These are phyloP conservation scores for Rhodotorula taiwanensis DNA, from an alignment of 768 basidiomycete genomes.

Conservation along the genomic window DNA sequence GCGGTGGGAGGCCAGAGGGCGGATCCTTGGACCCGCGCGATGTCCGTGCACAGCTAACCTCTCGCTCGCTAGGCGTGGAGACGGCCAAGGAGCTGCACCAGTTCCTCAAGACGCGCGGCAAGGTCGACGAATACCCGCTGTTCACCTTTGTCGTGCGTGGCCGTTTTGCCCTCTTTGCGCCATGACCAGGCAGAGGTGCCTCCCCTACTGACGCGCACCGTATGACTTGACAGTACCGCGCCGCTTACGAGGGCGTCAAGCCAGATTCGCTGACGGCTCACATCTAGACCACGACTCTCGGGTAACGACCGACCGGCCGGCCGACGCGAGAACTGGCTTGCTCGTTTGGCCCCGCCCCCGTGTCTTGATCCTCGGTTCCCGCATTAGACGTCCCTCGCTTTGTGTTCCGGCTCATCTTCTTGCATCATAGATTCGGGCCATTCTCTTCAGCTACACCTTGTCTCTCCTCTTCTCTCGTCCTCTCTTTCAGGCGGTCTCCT, in stretches of 20 bases:
- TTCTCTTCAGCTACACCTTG: neutral
- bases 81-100: constrained; percentile 48
- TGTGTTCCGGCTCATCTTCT: neutral
- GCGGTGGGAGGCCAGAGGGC: too few relatives aligned
- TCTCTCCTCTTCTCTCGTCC: neutral
- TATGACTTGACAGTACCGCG: constrained; percentile 32
- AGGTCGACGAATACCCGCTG: constrained; percentile 48
- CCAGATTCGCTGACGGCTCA: constrained; percentile 29
- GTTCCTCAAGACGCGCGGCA: constrained; percentile 47
- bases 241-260: constrained; percentile 38
- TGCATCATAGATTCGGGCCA: neutral
- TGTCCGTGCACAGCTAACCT: too few relatives aligned
- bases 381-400: neutral
- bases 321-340: too few relatives aligned
- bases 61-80: constrained; percentile 34
- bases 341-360: too few relatives aligned
- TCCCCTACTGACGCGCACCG: neutral
- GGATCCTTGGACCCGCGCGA: too few relatives aligned
- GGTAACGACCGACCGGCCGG: too few relatives aligned
- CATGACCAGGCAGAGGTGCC: accelerated
- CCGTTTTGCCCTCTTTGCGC: neutral
- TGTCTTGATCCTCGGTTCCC: neutral
- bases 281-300: constrained; percentile 6
- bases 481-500: too few relatives aligned
- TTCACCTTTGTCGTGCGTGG: constrained; percentile 43